Base-by-base conservation (phyloP, 2,329 filamentous ascomycete genomes). In the Chrysoporthe puriensis region DNA sequence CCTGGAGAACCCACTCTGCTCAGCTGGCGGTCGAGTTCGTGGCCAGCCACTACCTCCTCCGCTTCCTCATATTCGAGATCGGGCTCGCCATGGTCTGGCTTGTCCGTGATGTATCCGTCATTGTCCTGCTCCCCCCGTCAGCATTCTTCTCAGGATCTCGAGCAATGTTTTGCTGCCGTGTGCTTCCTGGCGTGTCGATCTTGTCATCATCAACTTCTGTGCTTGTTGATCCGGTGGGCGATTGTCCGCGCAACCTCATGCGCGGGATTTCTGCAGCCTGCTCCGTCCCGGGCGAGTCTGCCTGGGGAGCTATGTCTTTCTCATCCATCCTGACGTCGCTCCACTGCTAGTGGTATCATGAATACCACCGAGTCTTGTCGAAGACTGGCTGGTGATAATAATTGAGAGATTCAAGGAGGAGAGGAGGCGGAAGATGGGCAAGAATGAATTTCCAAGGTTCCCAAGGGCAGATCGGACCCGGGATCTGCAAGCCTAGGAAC, bases 41-140 rank as follows among this genome's bases (percentile, higher is more conserved):
- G 73, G 44, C 73, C 74, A 2, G 72, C 69, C 1, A 75, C 61
- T 66, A 74, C 52, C 69, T 77, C 63, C 67, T 80, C 66, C 70
- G 75, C 43, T 66, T 81, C 42, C 71, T 73, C 62, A 72, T 77
- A 44, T 66, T 76, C 69, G 73, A 74, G 68, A 70, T 80, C 62
- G 0, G 70, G 44, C 36, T 64, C 64, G 64, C 69, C 69, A n/a
- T 59, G 69, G 14, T 66, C 61, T 1, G 42, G 40, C 26, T 58
- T 50, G 2, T 67, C 64, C 34, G 44, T 43, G 57, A 46, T 60
- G 36, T 59, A 59, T 21, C 44, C 54, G n/a, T 63, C 62, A 21
- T 61, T 40, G 26, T 14, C 34, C 2, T 36, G 4, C 36, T 46
- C 3, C n/a, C 6, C 26, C 32, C 32, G n/a, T 43, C 16, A 13